Conservation (phyloP, 2,329 filamentous ascomycete species). For the Fusarium keratoplasticum region DNA sequence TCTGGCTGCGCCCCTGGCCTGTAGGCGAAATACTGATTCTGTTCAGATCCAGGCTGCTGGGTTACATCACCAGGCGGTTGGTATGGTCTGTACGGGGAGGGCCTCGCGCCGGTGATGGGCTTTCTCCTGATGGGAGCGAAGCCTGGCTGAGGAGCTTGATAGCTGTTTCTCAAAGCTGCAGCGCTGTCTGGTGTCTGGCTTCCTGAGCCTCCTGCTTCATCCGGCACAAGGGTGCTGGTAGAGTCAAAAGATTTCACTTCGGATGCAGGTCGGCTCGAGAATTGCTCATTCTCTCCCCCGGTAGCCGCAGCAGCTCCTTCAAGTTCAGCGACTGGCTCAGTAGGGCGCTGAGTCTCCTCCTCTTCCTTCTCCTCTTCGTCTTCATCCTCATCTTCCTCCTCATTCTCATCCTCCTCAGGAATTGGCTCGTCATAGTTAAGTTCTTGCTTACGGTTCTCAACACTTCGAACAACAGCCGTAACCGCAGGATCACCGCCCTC, state of each 20-base stretch:
- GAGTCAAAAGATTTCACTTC: neutral
- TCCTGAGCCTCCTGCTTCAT: neutral
- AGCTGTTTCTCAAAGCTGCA: neutral
- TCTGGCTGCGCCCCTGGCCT: neutral
- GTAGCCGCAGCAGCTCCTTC: neutral
- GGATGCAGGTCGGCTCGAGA: neutral
- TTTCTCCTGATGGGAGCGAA: conserved; percentile 23
- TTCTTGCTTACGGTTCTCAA: conserved; percentile 23
- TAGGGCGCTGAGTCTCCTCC: neutral
- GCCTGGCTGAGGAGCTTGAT: neutral
- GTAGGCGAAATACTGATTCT: conserved; percentile 16
- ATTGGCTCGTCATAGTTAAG: conserved; percentile 20
- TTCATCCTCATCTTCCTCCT: neutral
- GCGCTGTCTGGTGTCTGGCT: neutral
- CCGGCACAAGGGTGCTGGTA: neutral
- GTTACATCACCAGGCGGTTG: neutral
- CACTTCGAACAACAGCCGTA: conserved; percentile 19
- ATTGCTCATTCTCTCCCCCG: neutral
- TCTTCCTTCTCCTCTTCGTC: neutral
- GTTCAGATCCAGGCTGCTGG: neutral
- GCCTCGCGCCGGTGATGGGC: conserved; percentile 5
- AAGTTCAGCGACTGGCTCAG: neutral
- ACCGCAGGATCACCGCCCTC: conserved; percentile 19
- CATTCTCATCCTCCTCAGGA: neutral
- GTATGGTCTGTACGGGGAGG: conserved; percentile 19